phyloP scores from a whole-genome alignment of 441 rosid species.

The Euphorbia celastroides region DNA sequence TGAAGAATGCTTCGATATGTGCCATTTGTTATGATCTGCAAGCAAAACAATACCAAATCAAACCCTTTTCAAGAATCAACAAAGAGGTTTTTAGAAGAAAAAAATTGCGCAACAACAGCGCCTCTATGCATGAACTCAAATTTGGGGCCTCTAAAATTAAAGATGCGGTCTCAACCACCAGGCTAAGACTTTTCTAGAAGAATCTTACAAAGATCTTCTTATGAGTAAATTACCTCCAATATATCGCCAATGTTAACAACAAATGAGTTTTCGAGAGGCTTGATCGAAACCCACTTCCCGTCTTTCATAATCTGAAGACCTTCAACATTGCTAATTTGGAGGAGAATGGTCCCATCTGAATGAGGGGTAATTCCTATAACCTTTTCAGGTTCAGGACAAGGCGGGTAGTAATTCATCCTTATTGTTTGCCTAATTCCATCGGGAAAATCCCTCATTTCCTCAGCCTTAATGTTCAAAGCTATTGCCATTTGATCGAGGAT shows the following conservation, averaged over 20 bases:
- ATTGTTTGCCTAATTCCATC: conserved; percentile 33
- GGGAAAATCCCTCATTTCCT: conserved; percentile 32
- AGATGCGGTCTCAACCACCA: too few relatives aligned
- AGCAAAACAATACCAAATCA: background rate
- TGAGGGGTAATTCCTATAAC: conserved; percentile 42
- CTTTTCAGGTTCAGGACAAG: conserved; percentile 43
- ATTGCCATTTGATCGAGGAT: conserved; percentile 29
- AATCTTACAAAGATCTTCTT: too few relatives aligned
- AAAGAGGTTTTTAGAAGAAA: too few relatives aligned
- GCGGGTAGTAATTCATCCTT: conserved; percentile 54
- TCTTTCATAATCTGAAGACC: conserved; percentile 41
- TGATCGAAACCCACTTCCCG: conserved; percentile 35
- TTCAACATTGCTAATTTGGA: conserved; percentile 38
- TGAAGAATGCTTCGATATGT: conserved; percentile 32
- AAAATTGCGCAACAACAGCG: too few relatives aligned
- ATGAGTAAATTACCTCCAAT: conserved; percentile 28
- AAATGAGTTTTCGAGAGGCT: conserved; percentile 32
- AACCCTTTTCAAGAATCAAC: background rate
- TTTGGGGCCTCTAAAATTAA: too few relatives aligned
- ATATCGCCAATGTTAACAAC: conserved; percentile 41
- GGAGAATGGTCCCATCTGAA: conserved; percentile 39
- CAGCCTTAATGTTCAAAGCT: conserved; percentile 24
- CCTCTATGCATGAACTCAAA: too few relatives aligned
- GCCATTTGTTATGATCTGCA: conserved; percentile 40
- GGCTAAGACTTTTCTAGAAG: too few relatives aligned